phyloP scores from a whole-genome alignment of 148 eudicot species.

The Diospyros lotus region DNA sequence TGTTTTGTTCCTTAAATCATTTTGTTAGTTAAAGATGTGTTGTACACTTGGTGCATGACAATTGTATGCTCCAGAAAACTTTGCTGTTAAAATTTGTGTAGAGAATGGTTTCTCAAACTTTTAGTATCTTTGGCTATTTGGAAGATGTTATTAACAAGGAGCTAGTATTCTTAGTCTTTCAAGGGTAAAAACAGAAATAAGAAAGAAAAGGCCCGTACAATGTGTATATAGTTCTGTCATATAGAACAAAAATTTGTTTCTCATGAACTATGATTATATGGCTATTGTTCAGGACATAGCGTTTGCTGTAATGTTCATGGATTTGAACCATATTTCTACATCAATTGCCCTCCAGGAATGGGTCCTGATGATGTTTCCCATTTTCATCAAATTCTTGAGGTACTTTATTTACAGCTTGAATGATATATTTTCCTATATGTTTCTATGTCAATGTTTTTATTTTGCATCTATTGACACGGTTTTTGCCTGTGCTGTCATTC shows the following conservation, averaged over 20 bases:
- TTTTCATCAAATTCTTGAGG: slow-evolving; percentile 86
- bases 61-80: background rate
- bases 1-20: background rate
- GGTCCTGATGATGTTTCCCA: slow-evolving; percentile 92
- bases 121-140: background rate
- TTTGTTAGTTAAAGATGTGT: background rate
- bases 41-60: background rate
- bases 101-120: background rate
- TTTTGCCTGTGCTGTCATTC: slow-evolving; percentile 1
- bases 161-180: background rate
- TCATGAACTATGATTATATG: slow-evolving; percentile 12
- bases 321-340: slow-evolving; percentile 92
- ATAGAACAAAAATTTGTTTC: background rate
- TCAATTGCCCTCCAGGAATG: slow-evolving; percentile 87
- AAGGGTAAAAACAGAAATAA: background rate
- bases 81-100: background rate
- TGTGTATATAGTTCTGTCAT: background rate
- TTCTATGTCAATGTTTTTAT: background rate
- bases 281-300: slow-evolving; percentile 62
- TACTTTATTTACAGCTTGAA: slow-evolving; percentile 19
- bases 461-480: background rate
- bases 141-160: background rate
- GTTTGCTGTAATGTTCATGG: slow-evolving; percentile 96
- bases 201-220: background rate
- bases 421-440: background rate